Evolutionary conservation across 495 filamentous ascomycete species (phyloP), one percentile per base, ranked within the genome.

Genomic region (Aspergillus sclerotiicarbonarius): DNA sequence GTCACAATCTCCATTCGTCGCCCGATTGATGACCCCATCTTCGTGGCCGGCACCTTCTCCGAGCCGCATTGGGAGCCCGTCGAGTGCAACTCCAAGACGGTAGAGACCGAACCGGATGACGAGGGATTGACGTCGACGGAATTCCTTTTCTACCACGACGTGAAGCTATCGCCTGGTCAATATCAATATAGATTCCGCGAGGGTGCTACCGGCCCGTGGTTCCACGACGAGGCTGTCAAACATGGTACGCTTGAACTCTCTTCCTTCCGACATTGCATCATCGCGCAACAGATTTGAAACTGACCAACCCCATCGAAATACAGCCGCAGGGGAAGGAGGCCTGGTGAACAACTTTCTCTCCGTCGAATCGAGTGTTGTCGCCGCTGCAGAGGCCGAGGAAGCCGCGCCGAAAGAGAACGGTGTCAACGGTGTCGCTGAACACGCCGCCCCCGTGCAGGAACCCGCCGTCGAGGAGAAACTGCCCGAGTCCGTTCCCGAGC

Each of bases 151-250:
- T 63, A 30, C 33, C 58, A 53, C 20, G 57, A 65, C 1, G 46
- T 69, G 33, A 37, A 64, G 18, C 21, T 72, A 3, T 18, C 57
- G 0, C 48, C 59, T 18, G 77, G 78, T 16, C 62, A 81, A 56
- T 82, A 86, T 57, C 82, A 87, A 61, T 90, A 89, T 73, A 89
- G 89, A 66, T 89, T 90, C 63, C 78, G 86, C 20, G 67, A 88
- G 51, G 87, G 84, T 6, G 47, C 70, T 3, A 81, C 81, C 32
- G 79, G 88, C 60, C 85, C 82, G 81, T 89, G 87, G 88, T 79
- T 83, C 4, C 63, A 86, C 47, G 80, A 89, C 53, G 81, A 87
- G 21, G 67, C 44, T 12, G 52, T 46, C 8, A 60, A 64, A 35
- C 50, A 50, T 15, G 59, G 59, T 62, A 62, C 12, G 57, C 35